Percentiles rank a stretch among this genome's conserved stretches.
These are phyloP conservation scores for Ophiosphaerella korrae DNA, from an alignment of 2,329 filamentous ascomycete species.

Conservation along the genomic window DNA sequence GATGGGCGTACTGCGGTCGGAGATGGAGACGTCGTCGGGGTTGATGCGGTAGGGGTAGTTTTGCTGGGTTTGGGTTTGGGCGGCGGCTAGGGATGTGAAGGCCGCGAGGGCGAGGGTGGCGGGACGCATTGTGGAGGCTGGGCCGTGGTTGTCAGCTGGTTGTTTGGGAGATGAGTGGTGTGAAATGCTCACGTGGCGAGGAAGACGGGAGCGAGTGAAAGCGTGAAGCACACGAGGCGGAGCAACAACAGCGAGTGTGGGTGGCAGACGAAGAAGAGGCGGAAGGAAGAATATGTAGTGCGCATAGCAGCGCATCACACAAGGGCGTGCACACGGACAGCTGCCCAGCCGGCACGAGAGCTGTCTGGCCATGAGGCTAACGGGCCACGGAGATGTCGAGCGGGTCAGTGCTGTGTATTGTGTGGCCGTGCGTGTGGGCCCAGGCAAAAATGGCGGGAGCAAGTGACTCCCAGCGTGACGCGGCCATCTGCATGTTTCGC, in stretches of 20 bases:
- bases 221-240: slow-evolving; percentile 16
- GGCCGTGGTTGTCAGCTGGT: too few relatives aligned
- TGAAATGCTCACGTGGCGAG: slow-evolving; percentile 8
- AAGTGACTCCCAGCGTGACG: too few relatives aligned
- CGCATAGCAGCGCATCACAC: neutral
- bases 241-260: slow-evolving; percentile 38
- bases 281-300: slow-evolving; percentile 5
- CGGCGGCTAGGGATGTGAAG: slow-evolving; percentile 57
- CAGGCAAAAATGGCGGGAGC: too few relatives aligned
- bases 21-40: slow-evolving; percentile 62
- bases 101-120: slow-evolving; percentile 59
- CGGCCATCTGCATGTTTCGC: slow-evolving; percentile 12
- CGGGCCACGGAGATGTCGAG: slow-evolving; percentile 11
- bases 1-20: slow-evolving; percentile 57
- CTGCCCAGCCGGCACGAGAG: slow-evolving; percentile 22
- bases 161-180: too few relatives aligned
- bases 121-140: slow-evolving; percentile 49
- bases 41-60: slow-evolving; percentile 60
- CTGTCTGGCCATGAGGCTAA: slow-evolving; percentile 18
- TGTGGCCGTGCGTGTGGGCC: slow-evolving; percentile 3
- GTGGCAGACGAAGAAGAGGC: slow-evolving; percentile 4
- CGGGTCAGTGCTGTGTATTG: slow-evolving; percentile 15
- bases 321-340: slow-evolving; percentile 17
- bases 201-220: slow-evolving; percentile 30
- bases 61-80: slow-evolving; percentile 47